A percentile compares a stretch with the other conserved stretches of the same genome.
phyloP scores from a whole-genome alignment of 2,329 filamentous ascomycete genomes.

The Aspergillus fischeri region DNA sequence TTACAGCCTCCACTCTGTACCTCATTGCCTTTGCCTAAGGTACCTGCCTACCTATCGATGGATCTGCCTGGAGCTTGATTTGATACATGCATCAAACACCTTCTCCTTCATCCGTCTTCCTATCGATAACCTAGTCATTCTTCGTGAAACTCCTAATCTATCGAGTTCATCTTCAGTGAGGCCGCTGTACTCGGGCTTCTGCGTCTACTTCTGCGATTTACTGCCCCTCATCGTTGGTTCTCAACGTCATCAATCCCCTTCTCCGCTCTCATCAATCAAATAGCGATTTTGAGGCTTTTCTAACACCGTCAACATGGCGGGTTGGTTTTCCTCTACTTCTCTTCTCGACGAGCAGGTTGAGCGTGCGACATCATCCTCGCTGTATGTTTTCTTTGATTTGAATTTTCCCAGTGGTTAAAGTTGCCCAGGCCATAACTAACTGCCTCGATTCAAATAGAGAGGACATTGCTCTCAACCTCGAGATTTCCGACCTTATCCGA shows the following conservation, averaged over 20 bases:
- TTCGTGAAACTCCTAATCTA: not conserved
- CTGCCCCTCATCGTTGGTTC: slow-evolving; percentile 3
- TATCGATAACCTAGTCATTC: not conserved
- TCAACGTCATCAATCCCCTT: slow-evolving; percentile 18
- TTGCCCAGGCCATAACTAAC: not conserved
- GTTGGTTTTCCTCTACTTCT: slow-evolving; percentile 92
- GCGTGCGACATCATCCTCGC: slow-evolving; percentile 86
- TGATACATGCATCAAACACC: slow-evolving; percentile 1
- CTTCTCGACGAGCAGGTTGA: slow-evolving; percentile 97
- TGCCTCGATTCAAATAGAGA: slow-evolving; percentile 55
- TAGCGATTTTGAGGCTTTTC: slow-evolving; percentile 1
- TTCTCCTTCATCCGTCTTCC: not conserved
- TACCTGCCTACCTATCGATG: slow-evolving; percentile 1
- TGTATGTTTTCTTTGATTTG: slow-evolving; percentile 55
- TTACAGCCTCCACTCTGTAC: not conserved
- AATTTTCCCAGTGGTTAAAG: slow-evolving; percentile 3
- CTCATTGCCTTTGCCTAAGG: too few species aligned
- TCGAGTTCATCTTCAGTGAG: not conserved
- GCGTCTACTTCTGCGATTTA: not conserved
- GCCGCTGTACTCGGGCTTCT: not conserved
- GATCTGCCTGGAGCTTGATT: slow-evolving; percentile 14
- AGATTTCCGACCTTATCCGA: slow-evolving; percentile 95
- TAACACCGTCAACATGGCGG: slow-evolving; percentile 67
- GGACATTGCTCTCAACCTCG: slow-evolving; percentile 94
- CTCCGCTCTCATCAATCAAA: slow-evolving; percentile 7